Evolutionary conservation across 1,139 yeast species (phyloP).

Genomic region (Taphrina flavorubra): DNA sequence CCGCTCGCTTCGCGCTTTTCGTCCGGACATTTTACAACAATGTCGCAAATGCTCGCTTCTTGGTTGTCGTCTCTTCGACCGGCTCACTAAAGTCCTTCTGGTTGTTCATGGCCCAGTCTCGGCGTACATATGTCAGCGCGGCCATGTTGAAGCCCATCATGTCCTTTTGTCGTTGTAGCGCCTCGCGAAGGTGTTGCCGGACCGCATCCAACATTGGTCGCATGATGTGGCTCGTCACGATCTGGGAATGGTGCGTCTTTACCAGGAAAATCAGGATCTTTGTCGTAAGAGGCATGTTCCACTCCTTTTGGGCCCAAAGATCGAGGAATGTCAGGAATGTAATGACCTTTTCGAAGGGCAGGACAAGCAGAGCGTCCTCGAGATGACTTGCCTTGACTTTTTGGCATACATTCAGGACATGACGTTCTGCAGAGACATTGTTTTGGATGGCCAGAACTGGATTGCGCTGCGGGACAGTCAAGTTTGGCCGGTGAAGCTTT

Average conservation of each 20-base stretch:
- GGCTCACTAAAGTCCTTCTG: constrained; percentile 75
- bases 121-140: constrained; percentile 74
- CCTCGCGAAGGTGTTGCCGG: constrained; percentile 51
- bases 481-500: constrained; percentile 54
- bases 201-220: constrained; percentile 53
- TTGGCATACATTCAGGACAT: constrained; percentile 72
- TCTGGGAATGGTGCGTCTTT: constrained; percentile 74
- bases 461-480: constrained; percentile 68
- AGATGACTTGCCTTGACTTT: constrained; percentile 81
- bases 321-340: constrained; percentile 74
- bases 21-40: constrained; percentile 38
- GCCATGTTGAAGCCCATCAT: constrained; percentile 86
- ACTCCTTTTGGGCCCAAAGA: constrained; percentile 63
- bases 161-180: constrained; percentile 60
- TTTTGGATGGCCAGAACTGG: constrained; percentile 70
- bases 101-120: constrained; percentile 81
- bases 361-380: constrained; percentile 87
- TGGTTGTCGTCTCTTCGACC: constrained; percentile 61
- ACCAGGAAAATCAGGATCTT: constrained; percentile 75
- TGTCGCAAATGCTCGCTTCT: constrained; percentile 67
- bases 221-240: constrained; percentile 54
- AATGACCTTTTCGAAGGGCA: constrained; percentile 85
- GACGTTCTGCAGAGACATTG: constrained; percentile 72
- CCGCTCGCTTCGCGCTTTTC: constrained; percentile 2
- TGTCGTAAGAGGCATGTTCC: constrained; percentile 69